Evolutionary conservation across 2,329 filamentous ascomycete species (phyloP), one percentile per base, ranked within the genome.

Genomic region (Penicillium aurantiogriseum): DNA sequence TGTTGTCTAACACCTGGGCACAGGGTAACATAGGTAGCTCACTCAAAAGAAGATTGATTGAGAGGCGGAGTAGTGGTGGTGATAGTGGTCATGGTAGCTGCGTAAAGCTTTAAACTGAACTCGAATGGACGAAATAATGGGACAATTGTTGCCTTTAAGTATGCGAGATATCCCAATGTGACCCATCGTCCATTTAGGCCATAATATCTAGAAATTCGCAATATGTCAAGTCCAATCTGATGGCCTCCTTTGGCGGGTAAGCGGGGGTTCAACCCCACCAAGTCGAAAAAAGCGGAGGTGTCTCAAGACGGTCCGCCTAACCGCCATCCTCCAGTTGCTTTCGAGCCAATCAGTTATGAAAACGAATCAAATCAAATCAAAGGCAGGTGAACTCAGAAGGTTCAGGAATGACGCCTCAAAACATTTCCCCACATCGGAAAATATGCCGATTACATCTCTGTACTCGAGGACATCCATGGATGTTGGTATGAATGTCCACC

Each of bases 1-100:
- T 42, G 10, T 27, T 27, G 8, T n/a, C 17, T n/a, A 10, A n/a
- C n/a, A n/a, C n/a, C n/a, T n/a, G n/a, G n/a, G 15, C 5, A 29
- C 2, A 2, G n/a, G 2, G 5, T 5, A 5, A n/a, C 3, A 15
- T 2, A 19, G 29, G 1, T 25, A 13, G 19, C 39, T 27, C 13
- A 56, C 53, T 33, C 19, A 11, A 56, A 43, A 3, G 53, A 31
- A 27, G 53, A 25, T 17, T 51, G 47, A n/a, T 56, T 51, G 9
- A 56, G 42, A 19, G 42, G 13, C 7, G 45, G 19, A 42, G 4
- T 11, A 11, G 21, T 55, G 29, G 15, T 27, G 7, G 29, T 25
- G 6, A 15, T 7, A 9, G n/a, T 52, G 5, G 23, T 27, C 40
- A 45, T 52, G 5, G 17, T 44, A n/a, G 7, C 17, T 29, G 21